phyloP scores from a whole-genome alignment of 1,284 basidiomycete species.

The Erythrobasidium hasegawianum region DNA sequence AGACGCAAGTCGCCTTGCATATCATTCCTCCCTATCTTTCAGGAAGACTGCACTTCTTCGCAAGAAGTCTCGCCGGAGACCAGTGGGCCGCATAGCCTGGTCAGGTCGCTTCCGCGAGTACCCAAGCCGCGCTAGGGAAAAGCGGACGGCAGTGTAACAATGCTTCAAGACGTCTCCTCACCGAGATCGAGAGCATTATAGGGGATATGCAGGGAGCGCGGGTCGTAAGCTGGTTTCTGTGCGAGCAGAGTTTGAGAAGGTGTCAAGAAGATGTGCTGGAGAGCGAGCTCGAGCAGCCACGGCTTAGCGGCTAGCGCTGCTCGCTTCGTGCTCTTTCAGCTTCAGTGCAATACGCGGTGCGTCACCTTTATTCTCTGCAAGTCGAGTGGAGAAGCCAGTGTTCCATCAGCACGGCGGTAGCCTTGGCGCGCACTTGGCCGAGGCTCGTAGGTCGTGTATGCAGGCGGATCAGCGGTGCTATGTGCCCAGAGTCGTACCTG shows the following conservation, averaged over 20 bases:
- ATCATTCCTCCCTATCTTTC: no score
- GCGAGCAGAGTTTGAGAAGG: constrained; percentile 27
- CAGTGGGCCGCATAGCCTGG: no score
- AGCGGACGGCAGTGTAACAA: constrained; percentile 7
- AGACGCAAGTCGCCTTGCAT: no score
- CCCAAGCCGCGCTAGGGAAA: no score
- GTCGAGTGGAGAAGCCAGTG: not conserved
- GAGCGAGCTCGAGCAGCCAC: constrained; percentile 10
- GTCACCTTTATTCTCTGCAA: not conserved
- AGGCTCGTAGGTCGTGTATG: no score
- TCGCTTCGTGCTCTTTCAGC: constrained; percentile 12
- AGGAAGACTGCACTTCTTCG: no score
- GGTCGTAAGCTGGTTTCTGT: constrained; percentile 12
- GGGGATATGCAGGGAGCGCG: constrained; percentile 7
- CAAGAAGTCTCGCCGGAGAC: no score
- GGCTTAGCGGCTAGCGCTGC: constrained; percentile 28
- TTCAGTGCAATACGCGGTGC: constrained; percentile 36
- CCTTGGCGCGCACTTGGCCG: no score
- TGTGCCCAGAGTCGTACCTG: no score
- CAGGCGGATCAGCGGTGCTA: no score
- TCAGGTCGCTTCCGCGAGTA: no score
- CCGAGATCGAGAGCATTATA: not conserved
- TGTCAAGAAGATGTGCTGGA: constrained; percentile 29
- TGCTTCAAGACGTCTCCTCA: constrained; percentile 21
- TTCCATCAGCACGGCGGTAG: no score